Base-by-base conservation (phyloP, 208 protist genomes). In the Naegleria fowleri region DNA sequence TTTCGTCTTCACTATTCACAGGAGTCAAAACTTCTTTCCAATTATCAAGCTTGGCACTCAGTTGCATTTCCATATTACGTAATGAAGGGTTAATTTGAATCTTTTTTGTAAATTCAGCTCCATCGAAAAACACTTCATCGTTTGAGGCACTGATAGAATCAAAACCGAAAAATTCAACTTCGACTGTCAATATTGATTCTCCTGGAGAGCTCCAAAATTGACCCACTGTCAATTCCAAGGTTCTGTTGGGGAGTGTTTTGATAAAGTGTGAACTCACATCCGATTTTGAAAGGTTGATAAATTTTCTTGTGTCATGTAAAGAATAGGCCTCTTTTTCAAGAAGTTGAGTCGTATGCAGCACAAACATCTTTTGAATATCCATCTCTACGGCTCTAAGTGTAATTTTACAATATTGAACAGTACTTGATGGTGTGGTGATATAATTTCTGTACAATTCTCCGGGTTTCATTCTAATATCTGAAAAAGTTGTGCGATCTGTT, bases 121-220 rank as follows among this genome's bases (percentile, higher is more conserved):
- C 55, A 67, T 67, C 55, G 22, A 67, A 67, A 29, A 67, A 67
- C 19, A 67, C 22, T 29, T 19, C 55, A 22, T 67, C 55, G 22
- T 67, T 67, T 2, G 55, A 67, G 1, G 22, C 22, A 19, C 22
- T 67, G 13, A 22, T 67, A 19, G 55, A 22, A 29, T 67, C 55
- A 29, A 90, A n/a, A 76, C 51, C 51, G 11, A 11, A 39, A 15
- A 58, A 90, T 76, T 90, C 43, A 25, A 76, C 16, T 43, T 90
- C 36, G 13, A 29, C 16, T 48, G 5, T 58, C 15, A 59, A 4
- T 39, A 5, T 39, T 43, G 51, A 75, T 40, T 75, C n/a, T 29
- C 86, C 86, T 4, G 29, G n/a, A 9, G n/a, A 33, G 48, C 22
- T 43, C 86, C 86, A 90, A 41, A 43, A 76, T 76, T 90, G 86